phyloP scores from a whole-genome alignment of 345 rosid genomes.

The Chamaenerion angustifolium region DNA sequence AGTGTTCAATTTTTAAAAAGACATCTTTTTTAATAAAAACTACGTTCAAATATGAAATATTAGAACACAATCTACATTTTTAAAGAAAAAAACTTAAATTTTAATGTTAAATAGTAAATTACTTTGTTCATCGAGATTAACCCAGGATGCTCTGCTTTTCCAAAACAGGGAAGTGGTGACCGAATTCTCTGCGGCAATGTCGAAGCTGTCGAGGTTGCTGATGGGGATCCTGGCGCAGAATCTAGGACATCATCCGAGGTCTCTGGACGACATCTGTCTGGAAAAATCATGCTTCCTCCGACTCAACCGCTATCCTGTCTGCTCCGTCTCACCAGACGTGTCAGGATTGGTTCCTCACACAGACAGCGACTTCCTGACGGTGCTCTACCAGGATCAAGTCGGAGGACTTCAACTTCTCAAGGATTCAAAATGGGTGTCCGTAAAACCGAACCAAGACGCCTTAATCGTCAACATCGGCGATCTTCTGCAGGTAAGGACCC shows the following conservation, averaged over 20 bases:
- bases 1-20: too few species aligned
- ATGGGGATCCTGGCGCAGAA: slow-evolving; percentile 34
- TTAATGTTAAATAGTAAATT: too few species aligned
- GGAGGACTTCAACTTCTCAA: slow-evolving; percentile 66
- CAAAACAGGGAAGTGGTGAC: slow-evolving; percentile 30
- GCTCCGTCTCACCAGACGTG: slow-evolving; percentile 29
- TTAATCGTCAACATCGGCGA: slow-evolving; percentile 66
- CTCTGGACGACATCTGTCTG: slow-evolving; percentile 22
- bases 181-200: slow-evolving; percentile 39
- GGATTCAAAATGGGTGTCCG: slow-evolving; percentile 55
- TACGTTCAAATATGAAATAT: too few species aligned
- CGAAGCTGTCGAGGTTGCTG: slow-evolving; percentile 34
- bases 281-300: slow-evolving; percentile 46
- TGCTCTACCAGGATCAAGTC: slow-evolving; percentile 52
- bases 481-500: slow-evolving; percentile 49
- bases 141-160: neutral
- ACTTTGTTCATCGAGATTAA: too few species aligned
- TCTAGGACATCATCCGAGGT: slow-evolving; percentile 14
- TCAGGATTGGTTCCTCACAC: slow-evolving; percentile 57
- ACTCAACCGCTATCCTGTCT: slow-evolving; percentile 42
- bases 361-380: slow-evolving; percentile 57
- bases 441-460: slow-evolving; percentile 50
- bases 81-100: too few species aligned
- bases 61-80: too few species aligned
- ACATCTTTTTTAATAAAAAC: too few species aligned